phyloP scores from a whole-genome alignment of 805 yeast species.

The Tetrapisispora fleetii region DNA sequence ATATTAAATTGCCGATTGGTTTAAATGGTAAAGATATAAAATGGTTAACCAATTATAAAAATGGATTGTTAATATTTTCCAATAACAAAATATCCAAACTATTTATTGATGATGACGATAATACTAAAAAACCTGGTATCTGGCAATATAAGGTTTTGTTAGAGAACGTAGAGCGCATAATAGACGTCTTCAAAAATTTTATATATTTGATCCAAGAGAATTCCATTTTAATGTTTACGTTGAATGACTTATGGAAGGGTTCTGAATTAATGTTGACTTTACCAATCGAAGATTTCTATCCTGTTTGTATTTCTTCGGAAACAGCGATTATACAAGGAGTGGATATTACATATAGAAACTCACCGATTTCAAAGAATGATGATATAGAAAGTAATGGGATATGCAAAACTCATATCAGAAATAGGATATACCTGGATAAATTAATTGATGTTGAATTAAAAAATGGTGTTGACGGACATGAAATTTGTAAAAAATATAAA shows the following conservation, averaged over 20 bases:
- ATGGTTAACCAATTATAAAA: slow-evolving; percentile 20
- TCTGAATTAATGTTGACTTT: slow-evolving; percentile 10
- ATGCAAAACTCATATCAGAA: slow-evolving; percentile 10
- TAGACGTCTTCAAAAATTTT: slow-evolving; percentile 20
- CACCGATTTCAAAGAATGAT: background rate
- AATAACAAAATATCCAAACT: slow-evolving; percentile 14
- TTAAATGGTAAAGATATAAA: slow-evolving; percentile 7
- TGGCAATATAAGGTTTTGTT: slow-evolving; percentile 14
- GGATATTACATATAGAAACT: slow-evolving; percentile 3
- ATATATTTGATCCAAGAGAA: slow-evolving; percentile 18
- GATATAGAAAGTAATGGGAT: background rate
- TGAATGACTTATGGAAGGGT: slow-evolving; percentile 21
- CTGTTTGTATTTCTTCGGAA: slow-evolving; percentile 21
- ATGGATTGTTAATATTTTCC: slow-evolving; percentile 18
- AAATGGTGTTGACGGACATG: slow-evolving; percentile 7
- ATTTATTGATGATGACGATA: slow-evolving; percentile 1
- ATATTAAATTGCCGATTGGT: slow-evolving; percentile 8
- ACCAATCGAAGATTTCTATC: slow-evolving; percentile 19
- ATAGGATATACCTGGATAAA: slow-evolving; percentile 25
- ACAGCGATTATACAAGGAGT: slow-evolving; percentile 24
- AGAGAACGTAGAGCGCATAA: slow-evolving; percentile 20
- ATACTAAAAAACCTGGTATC: background rate
- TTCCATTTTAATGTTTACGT: slow-evolving; percentile 9
- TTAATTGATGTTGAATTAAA: slow-evolving; percentile 14
- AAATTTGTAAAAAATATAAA: slow-evolving; percentile 17